These are phyloP conservation scores for Saccharomyces pastorianus DNA, from an alignment of 1,139 yeast genomes.

Conservation along the genomic window DNA sequence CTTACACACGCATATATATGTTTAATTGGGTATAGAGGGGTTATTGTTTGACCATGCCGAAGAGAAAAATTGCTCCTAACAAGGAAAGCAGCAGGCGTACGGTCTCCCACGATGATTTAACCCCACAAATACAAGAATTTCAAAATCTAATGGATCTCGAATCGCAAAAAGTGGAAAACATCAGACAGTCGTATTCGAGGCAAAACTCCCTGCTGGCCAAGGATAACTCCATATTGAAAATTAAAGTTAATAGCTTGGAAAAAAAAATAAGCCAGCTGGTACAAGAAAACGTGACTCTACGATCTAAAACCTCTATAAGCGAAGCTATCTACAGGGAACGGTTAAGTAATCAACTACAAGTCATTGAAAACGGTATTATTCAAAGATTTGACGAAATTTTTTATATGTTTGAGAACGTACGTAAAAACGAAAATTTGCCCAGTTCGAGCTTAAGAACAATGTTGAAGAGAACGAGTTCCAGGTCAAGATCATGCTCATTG, in stretches of 20 bases:
- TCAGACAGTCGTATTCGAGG: conserved; percentile 15
- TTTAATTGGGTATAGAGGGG: not conserved
- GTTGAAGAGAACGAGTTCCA: not conserved
- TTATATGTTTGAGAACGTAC: conserved; percentile 34
- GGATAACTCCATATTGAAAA: conserved; percentile 44
- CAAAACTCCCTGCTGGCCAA: conserved; percentile 50
- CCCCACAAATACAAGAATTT: conserved; percentile 22
- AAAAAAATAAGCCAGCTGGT: conserved; percentile 39
- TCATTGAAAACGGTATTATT: conserved; percentile 38
- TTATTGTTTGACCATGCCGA: not conserved
- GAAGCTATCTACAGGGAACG: conserved; percentile 31
- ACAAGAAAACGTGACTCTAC: conserved; percentile 39
- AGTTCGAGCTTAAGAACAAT: not conserved
- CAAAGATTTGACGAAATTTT: conserved; percentile 40
- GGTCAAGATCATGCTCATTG: not conserved
- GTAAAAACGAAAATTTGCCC: conserved; percentile 33
- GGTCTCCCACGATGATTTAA: not conserved
- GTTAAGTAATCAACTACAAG: conserved; percentile 32
- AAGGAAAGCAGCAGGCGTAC: not conserved
- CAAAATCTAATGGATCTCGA: conserved; percentile 21
- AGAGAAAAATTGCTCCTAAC: not conserved
- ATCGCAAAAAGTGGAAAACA: conserved; percentile 13
- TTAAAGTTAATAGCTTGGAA: conserved; percentile 46
- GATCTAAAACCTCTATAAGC: conserved; percentile 32
- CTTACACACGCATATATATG: not conserved